These are phyloP conservation scores for Kwoniella sp. DNA, from an alignment of 768 basidiomycete species.

Conservation along the genomic window DNA sequence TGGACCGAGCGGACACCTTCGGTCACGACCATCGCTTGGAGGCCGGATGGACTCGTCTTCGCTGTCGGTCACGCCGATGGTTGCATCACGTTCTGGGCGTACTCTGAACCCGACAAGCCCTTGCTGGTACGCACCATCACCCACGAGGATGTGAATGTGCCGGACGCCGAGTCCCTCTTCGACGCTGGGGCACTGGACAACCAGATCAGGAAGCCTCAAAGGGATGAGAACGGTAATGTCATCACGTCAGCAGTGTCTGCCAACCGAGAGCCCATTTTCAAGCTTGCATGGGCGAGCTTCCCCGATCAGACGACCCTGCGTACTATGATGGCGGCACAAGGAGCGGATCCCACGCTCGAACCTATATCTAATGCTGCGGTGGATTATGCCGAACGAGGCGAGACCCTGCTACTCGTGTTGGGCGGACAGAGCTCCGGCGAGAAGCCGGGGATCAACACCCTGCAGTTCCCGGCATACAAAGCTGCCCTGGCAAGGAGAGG, in stretches of 20 bases:
- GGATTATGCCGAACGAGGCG: slow-evolving; percentile 58
- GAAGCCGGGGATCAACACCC: slow-evolving; percentile 62
- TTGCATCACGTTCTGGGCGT: slow-evolving; percentile 74
- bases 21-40: slow-evolving; percentile 68
- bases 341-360: slow-evolving; percentile 32
- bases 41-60: slow-evolving; percentile 70
- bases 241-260: slow-evolving; percentile 27
- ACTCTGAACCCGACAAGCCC: slow-evolving; percentile 71
- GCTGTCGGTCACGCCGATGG: slow-evolving; percentile 79
- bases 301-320: slow-evolving; percentile 54
- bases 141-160: slow-evolving; percentile 52
- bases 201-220: slow-evolving; percentile 19
- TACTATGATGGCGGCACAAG: slow-evolving; percentile 48
- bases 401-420: slow-evolving; percentile 67
- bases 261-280: slow-evolving; percentile 73
- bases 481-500: slow-evolving; percentile 31
- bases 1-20: slow-evolving; percentile 64
- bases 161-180: slow-evolving; percentile 52
- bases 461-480: slow-evolving; percentile 59
- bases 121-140: slow-evolving; percentile 67
- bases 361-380: slow-evolving; percentile 42
- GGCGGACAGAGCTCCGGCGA: slow-evolving; percentile 65
- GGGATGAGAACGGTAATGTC: slow-evolving; percentile 23
- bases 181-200: slow-evolving; percentile 48
- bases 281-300: slow-evolving; percentile 77